Evolutionary conservation across 164 flowering plant species (phyloP).

Genomic region (Echeveria elegans): DNA sequence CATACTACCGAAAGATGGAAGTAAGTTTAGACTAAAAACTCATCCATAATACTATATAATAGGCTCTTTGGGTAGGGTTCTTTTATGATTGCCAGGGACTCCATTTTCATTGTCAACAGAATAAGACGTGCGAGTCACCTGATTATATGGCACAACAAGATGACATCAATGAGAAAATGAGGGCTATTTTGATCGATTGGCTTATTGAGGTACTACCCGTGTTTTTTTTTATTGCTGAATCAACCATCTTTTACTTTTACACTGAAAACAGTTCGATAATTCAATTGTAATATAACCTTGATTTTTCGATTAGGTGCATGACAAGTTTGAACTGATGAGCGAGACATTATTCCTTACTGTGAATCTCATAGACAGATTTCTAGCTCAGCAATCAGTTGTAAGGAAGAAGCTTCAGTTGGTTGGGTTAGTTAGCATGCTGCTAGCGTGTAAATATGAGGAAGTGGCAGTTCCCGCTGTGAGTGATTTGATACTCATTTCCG

Average conservation of each 20-base stretch:
- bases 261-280: background rate
- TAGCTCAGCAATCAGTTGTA: constrained; percentile 32
- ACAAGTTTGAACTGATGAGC: constrained; percentile 51
- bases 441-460: constrained; percentile 68
- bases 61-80: background rate
- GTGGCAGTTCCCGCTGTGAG: constrained; percentile 53
- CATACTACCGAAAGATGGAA: constrained; percentile 44
- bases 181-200: constrained; percentile 61
- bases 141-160: constrained; percentile 41
- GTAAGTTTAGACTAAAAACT: constrained; percentile 17
- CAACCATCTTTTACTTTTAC: too few relatives aligned
- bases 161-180: constrained; percentile 59
- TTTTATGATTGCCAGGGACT: background rate
- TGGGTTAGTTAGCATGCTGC: constrained; percentile 51
- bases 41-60: background rate
- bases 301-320: constrained; percentile 38
- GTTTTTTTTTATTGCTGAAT: background rate
- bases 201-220: constrained; percentile 45
- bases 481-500: constrained; percentile 49
- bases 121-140: constrained; percentile 33
- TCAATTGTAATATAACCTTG: background rate
- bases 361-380: constrained; percentile 48
- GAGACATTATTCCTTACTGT: constrained; percentile 58
- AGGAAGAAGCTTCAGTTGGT: constrained; percentile 64
- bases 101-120: constrained; percentile 19